Evolutionary conservation across 2,329 filamentous ascomycete genomes (phyloP), one percentile per base, ranked within the genome.

Genomic region (Penicillium sp.): DNA sequence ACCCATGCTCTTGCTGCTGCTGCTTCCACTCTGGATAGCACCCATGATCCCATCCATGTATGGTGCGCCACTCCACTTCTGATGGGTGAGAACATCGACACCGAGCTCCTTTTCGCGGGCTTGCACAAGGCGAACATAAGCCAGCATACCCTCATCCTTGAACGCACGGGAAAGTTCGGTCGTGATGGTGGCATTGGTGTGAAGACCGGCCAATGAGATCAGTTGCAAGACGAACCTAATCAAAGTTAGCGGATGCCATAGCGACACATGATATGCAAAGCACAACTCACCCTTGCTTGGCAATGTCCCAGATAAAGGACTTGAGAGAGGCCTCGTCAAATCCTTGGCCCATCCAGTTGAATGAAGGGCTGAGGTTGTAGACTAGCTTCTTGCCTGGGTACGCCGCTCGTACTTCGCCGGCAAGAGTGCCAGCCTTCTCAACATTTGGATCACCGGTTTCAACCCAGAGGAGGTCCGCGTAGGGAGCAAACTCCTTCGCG

Each of bases 301-400:
- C 94, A 61, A 99, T 85, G 72, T 97, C 93, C 93, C 93, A 97
- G 65, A 99, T 89, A 73, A 99, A 99, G 6, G 84, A 91, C 76
- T 89, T 91, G 51, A 99, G 81, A 6, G 88, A 87, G 57, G 85
- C 86, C 60, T 91, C 85, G 3, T 84, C 87, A 76, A 97, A 99
- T 29, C 93, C 94, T 70, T 97, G 92, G 10, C 86, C 86, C 85
- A 95, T 94, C 94, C 94, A 99, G 80, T 99, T 97, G 82, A 99
- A 99, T 8, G 90, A 96, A 1, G 94, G 94, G 4, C 88, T 92
- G 1, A 99, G 83, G 77, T 99, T 99, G 78, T 99, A 99, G 0
- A 97, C 93, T 23, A 99, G 83, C 34, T 90, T 89, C 82, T 97
- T 97, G 57, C 84, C 85, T 0, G 91, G 90, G 65, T 84, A 79